phyloP scores from a whole-genome alignment of 495 filamentous ascomycete genomes.

The Cenococcum geophilum region DNA sequence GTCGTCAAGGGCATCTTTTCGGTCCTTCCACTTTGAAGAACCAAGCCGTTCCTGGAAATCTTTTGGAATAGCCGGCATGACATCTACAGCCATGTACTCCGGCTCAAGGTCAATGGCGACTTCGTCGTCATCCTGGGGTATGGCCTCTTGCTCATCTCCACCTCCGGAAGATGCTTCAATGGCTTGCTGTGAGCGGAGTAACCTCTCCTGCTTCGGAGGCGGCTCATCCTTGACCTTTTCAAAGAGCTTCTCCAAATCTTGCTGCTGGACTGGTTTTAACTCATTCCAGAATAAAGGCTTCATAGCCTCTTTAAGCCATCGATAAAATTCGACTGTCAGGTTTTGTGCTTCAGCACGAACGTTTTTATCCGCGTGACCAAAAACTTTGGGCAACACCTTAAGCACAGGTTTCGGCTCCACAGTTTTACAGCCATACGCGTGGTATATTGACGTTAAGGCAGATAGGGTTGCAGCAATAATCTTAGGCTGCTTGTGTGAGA shows the following conservation, averaged over 20 bases:
- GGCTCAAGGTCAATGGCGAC: conserved; percentile 70
- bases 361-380: conserved; percentile 97
- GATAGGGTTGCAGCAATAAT: conserved; percentile 78
- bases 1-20: conserved; percentile 89
- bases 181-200: conserved; percentile 85
- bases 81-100: conserved; percentile 73
- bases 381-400: conserved; percentile 83
- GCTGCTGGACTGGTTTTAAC: conserved; percentile 91
- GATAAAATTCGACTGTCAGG: conserved; percentile 87
- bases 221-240: conserved; percentile 86
- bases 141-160: conserved; percentile 47
- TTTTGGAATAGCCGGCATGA: conserved; percentile 73
- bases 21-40: conserved; percentile 96
- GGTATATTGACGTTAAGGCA: conserved; percentile 74
- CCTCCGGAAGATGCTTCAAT: conserved; percentile 60
- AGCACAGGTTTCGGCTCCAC: conserved; percentile 94
- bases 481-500: conserved; percentile 92
- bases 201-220: conserved; percentile 78
- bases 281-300: conserved; percentile 97
- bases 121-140: conserved; percentile 62
- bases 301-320: conserved; percentile 96
- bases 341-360: conserved; percentile 91
- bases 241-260: conserved; percentile 89
- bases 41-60: conserved; percentile 74
- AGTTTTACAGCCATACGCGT: conserved; percentile 92